Evolutionary conservation across 2,329 filamentous ascomycete species (phyloP).

Genomic region (Mariannaea sp.): DNA sequence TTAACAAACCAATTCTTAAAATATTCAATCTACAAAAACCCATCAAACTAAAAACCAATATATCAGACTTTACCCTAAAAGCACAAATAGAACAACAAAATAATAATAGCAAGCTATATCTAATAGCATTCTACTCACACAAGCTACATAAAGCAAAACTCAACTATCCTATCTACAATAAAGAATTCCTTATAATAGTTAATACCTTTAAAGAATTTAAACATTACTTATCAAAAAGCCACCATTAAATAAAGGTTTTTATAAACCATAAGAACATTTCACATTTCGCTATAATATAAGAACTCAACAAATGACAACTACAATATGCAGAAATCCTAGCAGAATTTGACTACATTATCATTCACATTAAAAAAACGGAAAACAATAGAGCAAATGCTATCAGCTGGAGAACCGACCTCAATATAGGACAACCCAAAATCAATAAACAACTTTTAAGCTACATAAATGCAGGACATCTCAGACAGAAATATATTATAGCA

Average conservation of each 20-base stretch:
- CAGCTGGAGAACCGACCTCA: conserved; percentile 9
- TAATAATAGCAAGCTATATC: conserved; percentile 17
- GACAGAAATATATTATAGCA: background rate
- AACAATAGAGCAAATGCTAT: conserved; percentile 17
- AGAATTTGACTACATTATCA: conserved; percentile 26
- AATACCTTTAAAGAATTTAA: conserved; percentile 33
- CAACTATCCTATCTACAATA: conserved; percentile 35
- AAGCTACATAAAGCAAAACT: conserved; percentile 28
- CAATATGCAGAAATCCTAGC: conserved; percentile 25
- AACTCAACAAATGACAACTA: conserved; percentile 21
- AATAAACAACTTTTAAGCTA: conserved; percentile 16
- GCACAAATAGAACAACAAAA: conserved; percentile 18
- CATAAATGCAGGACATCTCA: background rate
- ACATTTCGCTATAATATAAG: conserved; percentile 23
- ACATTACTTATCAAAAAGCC: conserved; percentile 25
- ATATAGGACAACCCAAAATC: conserved; percentile 7
- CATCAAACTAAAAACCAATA: conserved; percentile 22
- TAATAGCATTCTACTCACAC: conserved; percentile 25
- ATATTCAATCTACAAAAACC: conserved; percentile 15
- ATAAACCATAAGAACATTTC: conserved; percentile 33
- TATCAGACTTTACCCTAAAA: conserved; percentile 11
- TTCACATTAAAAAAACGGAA: conserved; percentile 22
- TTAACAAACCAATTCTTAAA: conserved; percentile 7
- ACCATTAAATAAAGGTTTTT: conserved; percentile 28
- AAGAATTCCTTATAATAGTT: conserved; percentile 34